Conservation (phyloP, 1,284 basidiomycete species). For the Garcileccinum viscosum region DNA sequence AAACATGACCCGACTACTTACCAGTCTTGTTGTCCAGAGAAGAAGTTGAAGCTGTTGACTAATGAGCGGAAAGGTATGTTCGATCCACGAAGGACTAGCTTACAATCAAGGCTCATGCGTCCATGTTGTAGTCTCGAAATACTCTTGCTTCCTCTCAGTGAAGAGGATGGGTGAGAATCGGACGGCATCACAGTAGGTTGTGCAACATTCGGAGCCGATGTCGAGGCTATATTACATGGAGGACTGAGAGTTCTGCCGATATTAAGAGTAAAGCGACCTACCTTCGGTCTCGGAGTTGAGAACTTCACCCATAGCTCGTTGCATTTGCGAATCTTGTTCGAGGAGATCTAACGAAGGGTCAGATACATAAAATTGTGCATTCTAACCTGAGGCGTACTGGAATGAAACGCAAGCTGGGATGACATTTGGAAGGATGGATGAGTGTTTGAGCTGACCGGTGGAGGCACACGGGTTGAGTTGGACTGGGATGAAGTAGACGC, state of each 20-base stretch:
- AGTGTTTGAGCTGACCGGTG: constrained; percentile 53
- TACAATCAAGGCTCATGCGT: constrained; percentile 24
- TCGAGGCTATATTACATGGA: constrained; percentile 20
- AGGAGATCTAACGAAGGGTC: constrained; percentile 58
- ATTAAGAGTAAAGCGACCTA: constrained; percentile 10
- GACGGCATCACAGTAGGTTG: constrained; percentile 15
- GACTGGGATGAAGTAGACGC: constrained; percentile 19
- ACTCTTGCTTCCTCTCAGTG: constrained; percentile 12
- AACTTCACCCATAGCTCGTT: constrained; percentile 62
- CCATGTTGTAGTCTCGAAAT: constrained; percentile 11
- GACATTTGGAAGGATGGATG: constrained; percentile 66
- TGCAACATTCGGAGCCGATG: constrained; percentile 8
- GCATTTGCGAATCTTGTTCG: constrained; percentile 78
- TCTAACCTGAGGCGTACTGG: constrained; percentile 53
- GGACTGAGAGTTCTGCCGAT: neutral
- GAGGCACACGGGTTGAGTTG: constrained; percentile 12
- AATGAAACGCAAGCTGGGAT: constrained; percentile 56
- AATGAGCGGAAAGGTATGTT: constrained; percentile 8
- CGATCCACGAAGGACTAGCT: constrained; percentile 4
- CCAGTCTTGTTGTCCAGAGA: constrained; percentile 17
- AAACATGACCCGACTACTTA: constrained; percentile 14
- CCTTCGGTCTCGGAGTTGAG: constrained; percentile 50
- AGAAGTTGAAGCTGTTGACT: constrained; percentile 26
- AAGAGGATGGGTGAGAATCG: constrained; percentile 20
- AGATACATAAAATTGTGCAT: constrained; percentile 16